Evolutionary conservation across 139 green algal genomes (phyloP), one percentile per base, ranked within the genome.

Genomic region (Tetradesmus obliquus): DNA sequence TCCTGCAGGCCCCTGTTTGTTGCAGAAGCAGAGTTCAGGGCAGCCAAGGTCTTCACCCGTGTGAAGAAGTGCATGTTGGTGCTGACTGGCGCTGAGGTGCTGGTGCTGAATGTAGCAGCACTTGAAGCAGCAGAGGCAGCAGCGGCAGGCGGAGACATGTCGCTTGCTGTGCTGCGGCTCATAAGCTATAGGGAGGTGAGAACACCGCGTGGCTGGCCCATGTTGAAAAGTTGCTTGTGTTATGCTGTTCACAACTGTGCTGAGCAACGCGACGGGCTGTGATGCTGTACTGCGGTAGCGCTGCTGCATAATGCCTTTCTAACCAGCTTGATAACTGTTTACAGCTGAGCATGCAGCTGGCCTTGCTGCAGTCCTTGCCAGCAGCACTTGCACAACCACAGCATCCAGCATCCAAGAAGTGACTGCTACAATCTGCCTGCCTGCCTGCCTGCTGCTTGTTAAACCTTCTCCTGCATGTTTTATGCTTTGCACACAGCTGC

Each of bases 1-100:
- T 57, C 84, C 57, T 82, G 84, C 84, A 89, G 84, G 84, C 84
- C 84, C 3, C 45, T 89, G 32, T 89, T 89, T 82, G 84, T 89
- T 5, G 51, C 84, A 66, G 84, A 89, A n/a, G 84, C 84, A 66
- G 84, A 89, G 84, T 89, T 89, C 32, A 79, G 55, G 6, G 45
- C 84, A 5, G 62, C 60, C 13, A 89, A 89, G 45, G 53, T 79
- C 7, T 89, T 89, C 84, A 89, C 84, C 8, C 60, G 84, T 2
- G 45, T 60, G 32, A 89, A 89, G 84, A 89, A 89, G 62, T 24
- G 55, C 12, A 19, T 89, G 62, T 62, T 89, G 84, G 84, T 81
- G 15, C 51, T 89, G 15, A 81, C 55, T 66, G 84, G 84, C 5
- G 17, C 32, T 4, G 60, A 80, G 6, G 5, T 89, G 62, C 32